A percentile compares a stretch with the other conserved stretches of the same genome.
Conservation (phyloP, 2,329 filamentous ascomycete genomes). For the Penicillium italicum region DNA sequence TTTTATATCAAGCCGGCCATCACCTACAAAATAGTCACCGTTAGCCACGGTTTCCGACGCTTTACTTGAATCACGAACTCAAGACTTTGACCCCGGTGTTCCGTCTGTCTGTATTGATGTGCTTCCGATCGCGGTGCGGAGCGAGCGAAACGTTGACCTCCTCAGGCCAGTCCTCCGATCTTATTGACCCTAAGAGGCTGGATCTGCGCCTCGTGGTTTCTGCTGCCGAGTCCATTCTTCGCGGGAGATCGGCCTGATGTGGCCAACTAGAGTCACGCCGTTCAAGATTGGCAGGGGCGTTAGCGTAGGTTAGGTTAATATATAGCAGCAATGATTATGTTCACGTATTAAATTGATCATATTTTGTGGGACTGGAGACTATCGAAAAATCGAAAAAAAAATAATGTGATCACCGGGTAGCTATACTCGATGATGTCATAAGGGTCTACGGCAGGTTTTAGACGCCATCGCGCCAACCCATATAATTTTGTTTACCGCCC, state of each 20-base stretch:
- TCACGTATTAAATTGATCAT: neutral
- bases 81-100: slow-evolving; percentile 17
- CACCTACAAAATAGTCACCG: slow-evolving; percentile 5
- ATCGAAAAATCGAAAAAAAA: too few species aligned
- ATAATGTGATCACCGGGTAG: neutral
- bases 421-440: slow-evolving; percentile 1
- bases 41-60: neutral
- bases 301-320: neutral
- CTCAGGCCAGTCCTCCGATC: slow-evolving; percentile 13
- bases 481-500: too few species aligned
- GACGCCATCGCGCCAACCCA: too few species aligned
- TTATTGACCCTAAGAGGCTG: neutral
- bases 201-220: neutral
- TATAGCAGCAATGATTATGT: neutral
- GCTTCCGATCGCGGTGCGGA: neutral
- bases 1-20: slow-evolving; percentile 23
- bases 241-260: slow-evolving; percentile 4
- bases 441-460: too few species aligned
- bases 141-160: neutral
- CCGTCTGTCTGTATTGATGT: slow-evolving; percentile 21
- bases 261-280: neutral
- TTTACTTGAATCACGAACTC: slow-evolving; percentile 4
- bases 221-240: slow-evolving; percentile 4
- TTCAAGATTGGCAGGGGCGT: neutral
- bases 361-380: too few species aligned